phyloP scores from a whole-genome alignment of 495 filamentous ascomycete genomes.

The Aspergillus steynii region DNA sequence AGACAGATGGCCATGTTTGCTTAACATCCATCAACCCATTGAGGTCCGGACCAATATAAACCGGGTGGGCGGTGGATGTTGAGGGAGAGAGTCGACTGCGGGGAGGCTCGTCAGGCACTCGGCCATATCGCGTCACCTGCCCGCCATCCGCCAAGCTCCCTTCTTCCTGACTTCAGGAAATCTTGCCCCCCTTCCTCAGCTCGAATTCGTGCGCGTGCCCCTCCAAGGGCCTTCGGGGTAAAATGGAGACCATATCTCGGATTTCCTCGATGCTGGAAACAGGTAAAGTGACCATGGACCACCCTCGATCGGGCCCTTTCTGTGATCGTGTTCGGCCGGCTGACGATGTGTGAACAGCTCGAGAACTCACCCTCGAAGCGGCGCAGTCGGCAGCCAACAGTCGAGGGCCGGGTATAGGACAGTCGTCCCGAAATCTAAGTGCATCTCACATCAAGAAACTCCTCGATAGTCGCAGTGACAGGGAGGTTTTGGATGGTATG shows the following conservation, averaged over 20 bases:
- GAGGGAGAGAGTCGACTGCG: conserved; percentile 1
- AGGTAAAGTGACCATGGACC: conserved; percentile 51
- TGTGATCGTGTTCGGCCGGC: conserved; percentile 12
- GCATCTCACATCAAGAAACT: conserved; percentile 83
- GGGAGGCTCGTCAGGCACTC: conserved; percentile 5
- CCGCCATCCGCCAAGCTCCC: conserved; percentile 13
- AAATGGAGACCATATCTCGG: conserved; percentile 94
- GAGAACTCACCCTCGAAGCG: conserved; percentile 95
- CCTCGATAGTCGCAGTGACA: conserved; percentile 89
- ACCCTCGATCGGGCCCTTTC: conserved; percentile 2
- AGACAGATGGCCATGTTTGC: background rate
- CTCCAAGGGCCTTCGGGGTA: conserved; percentile 26
- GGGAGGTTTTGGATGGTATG: conserved; percentile 89
- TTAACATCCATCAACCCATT: background rate
- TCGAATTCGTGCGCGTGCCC: conserved; percentile 15
- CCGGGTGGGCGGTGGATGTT: background rate
- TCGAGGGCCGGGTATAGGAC: conserved; percentile 40
- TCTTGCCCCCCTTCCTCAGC: conserved; percentile 20
- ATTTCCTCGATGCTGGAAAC: conserved; percentile 93
- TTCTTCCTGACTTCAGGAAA: conserved; percentile 6
- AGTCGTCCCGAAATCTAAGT: conserved; percentile 46
- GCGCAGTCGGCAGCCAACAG: conserved; percentile 71
- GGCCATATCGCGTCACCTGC: conserved; percentile 19
- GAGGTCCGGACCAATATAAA: background rate
- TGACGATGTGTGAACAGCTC: conserved; percentile 57